A percentile compares a stretch with the other conserved stretches of the same genome.
Evolutionary conservation across 2,329 filamentous ascomycete species (phyloP).

Genomic region (Monosporascus sp.): DNA sequence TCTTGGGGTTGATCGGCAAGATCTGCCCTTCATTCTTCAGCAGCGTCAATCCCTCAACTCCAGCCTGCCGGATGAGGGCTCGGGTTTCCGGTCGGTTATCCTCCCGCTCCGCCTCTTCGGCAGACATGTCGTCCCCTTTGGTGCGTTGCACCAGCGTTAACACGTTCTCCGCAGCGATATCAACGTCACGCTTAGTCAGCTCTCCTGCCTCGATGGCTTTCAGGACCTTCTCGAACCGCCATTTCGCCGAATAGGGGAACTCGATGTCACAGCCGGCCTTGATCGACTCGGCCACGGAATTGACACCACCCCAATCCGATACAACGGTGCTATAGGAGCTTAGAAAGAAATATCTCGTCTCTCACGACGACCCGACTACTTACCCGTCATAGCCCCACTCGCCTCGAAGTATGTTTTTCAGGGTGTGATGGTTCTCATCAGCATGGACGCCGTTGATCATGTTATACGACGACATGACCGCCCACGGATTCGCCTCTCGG

Average conservation of each 20-base stretch:
- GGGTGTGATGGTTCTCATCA: constrained; percentile 48
- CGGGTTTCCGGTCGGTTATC: constrained; percentile 54
- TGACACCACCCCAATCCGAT: constrained; percentile 54
- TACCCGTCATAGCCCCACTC: constrained; percentile 60
- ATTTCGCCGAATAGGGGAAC: constrained; percentile 51
- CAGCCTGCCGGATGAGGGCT: constrained; percentile 54
- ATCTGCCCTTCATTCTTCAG: constrained; percentile 57
- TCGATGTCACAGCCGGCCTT: constrained; percentile 53
- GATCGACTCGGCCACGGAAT: constrained; percentile 50
- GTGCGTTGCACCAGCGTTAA: constrained; percentile 56
- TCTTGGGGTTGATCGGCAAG: constrained; percentile 51
- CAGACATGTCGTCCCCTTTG: constrained; percentile 52
- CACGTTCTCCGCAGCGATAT: constrained; percentile 54
- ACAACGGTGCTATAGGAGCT: constrained; percentile 41
- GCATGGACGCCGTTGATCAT: constrained; percentile 58
- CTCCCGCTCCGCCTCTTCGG: constrained; percentile 51
- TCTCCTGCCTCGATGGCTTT: constrained; percentile 43
- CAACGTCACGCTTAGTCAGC: constrained; percentile 43
- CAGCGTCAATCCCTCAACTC: constrained; percentile 56
- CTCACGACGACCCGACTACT: constrained; percentile 9
- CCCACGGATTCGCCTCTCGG: constrained; percentile 63
- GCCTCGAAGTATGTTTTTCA: constrained; percentile 52
- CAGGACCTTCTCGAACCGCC: constrained; percentile 53
- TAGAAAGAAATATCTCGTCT: constrained; percentile 1
- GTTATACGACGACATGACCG: constrained; percentile 65